Evolutionary conservation across 768 basidiomycete species (phyloP).

Genomic region (Flagelloscypha sp.): DNA sequence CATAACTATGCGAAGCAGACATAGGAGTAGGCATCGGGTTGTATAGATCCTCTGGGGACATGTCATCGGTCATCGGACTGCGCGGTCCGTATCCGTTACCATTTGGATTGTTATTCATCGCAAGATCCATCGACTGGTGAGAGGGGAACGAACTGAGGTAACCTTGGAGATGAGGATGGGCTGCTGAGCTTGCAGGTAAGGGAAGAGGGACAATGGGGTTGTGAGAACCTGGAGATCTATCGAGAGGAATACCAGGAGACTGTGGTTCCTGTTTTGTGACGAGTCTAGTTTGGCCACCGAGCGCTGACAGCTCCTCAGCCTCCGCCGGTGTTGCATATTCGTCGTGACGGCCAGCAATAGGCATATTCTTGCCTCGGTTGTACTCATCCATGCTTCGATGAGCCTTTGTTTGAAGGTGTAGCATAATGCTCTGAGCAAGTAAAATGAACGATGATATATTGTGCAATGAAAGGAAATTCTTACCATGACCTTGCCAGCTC

Average conservation of each 20-base stretch:
- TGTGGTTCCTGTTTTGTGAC: conserved; percentile 53
- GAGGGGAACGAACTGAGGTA: conserved; percentile 57
- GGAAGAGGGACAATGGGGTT: conserved; percentile 71
- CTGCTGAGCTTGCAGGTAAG: conserved; percentile 39
- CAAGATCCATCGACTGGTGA: conserved; percentile 7
- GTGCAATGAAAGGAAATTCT: conserved; percentile 12
- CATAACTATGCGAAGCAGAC: conserved; percentile 35
- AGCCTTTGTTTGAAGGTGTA: conserved; percentile 55
- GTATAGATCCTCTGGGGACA: conserved; percentile 19
- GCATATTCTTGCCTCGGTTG: conserved; percentile 46
- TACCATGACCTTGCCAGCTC: conserved; percentile 58
- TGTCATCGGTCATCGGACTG: conserved; percentile 10
- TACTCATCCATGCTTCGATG: conserved; percentile 58
- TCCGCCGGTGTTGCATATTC: conserved; percentile 39
- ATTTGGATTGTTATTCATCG: conserved; percentile 15
- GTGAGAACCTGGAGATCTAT: conserved; percentile 62
- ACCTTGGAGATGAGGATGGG: conserved; percentile 52
- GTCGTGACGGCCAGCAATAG: conserved; percentile 26
- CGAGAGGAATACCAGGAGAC: conserved; percentile 41
- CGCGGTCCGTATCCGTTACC: conserved; percentile 9
- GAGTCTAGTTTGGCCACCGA: conserved; percentile 60
- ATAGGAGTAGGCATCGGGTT: conserved; percentile 9
- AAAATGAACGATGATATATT: conserved; percentile 1
- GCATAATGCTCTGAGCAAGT: conserved; percentile 50
- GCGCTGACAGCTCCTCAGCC: conserved; percentile 53